These are phyloP conservation scores for Physcomitrellopsis africana DNA, from an alignment of 225 moss, liverwort and hornwort species.

Conservation along the genomic window DNA sequence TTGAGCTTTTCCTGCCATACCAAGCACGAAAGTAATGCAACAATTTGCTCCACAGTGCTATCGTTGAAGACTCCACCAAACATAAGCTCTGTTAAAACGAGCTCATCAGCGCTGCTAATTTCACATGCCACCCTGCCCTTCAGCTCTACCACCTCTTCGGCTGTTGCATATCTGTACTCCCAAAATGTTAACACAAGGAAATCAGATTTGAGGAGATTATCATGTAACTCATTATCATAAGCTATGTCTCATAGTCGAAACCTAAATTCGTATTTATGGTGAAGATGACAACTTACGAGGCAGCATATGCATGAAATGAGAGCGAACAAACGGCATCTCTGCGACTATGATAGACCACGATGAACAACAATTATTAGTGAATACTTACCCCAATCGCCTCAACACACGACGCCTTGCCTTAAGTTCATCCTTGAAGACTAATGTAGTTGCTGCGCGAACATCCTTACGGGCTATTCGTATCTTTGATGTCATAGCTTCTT, in stretches of 20 bases:
- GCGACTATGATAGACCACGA: neutral
- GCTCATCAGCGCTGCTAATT: slow-evolving; percentile 95
- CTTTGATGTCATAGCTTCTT: slow-evolving; percentile 66
- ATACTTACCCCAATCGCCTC: slow-evolving; percentile 76
- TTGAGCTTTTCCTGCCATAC: slow-evolving; percentile 95
- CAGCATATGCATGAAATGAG: too few relatives aligned
- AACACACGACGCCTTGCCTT: slow-evolving; percentile 86
- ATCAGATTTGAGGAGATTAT: neutral
- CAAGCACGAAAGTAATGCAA: slow-evolving; percentile 88
- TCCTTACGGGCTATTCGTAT: slow-evolving; percentile 86
- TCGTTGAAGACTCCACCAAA: slow-evolving; percentile 87
- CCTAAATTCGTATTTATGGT: neutral
- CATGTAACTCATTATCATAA: neutral
- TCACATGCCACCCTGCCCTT: slow-evolving; percentile 98
- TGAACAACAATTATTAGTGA: neutral
- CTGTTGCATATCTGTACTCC: slow-evolving; percentile 72
- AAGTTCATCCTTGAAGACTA: slow-evolving; percentile 96
- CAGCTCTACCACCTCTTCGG: slow-evolving; percentile 85
- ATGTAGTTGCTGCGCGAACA: slow-evolving; percentile 78
- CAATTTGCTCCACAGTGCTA: slow-evolving; percentile 71
- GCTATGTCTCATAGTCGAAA: neutral
- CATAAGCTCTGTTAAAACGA: slow-evolving; percentile 84
- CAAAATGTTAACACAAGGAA: neutral
- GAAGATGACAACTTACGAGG: neutral
- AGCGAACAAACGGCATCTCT: too few relatives aligned